These are phyloP conservation scores for Pestalotiopsis sp. DNA, from an alignment of 2,329 filamentous ascomycete genomes.

Conservation along the genomic window DNA sequence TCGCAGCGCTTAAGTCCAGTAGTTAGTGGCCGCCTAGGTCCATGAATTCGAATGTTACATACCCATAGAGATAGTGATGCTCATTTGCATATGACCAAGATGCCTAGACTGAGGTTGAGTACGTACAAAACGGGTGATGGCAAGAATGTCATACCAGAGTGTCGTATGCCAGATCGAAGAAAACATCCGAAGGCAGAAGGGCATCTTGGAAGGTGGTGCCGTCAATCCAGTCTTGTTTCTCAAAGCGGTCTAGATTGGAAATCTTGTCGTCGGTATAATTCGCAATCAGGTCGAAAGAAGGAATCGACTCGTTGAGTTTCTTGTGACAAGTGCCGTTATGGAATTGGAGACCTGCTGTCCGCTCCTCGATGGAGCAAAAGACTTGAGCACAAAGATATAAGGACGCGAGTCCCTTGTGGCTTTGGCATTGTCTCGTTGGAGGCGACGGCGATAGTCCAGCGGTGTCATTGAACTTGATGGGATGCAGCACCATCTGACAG, in stretches of 20 bases:
- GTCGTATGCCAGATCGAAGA: slow-evolving; percentile 36
- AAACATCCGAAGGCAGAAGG: slow-evolving; percentile 35
- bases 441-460: slow-evolving; percentile 18
- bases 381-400: slow-evolving; percentile 39
- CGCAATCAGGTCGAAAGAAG: slow-evolving; percentile 32
- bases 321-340: slow-evolving; percentile 38
- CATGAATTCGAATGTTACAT: slow-evolving; percentile 9
- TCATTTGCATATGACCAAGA: slow-evolving; percentile 34
- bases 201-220: slow-evolving; percentile 26
- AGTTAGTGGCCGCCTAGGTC: background rate
- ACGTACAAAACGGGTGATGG: background rate
- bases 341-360: slow-evolving; percentile 22
- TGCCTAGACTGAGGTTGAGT: slow-evolving; percentile 27
- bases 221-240: slow-evolving; percentile 24
- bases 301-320: slow-evolving; percentile 27
- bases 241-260: slow-evolving; percentile 29
- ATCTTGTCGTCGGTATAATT: slow-evolving; percentile 36
- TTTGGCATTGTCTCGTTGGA: slow-evolving; percentile 29
- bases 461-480: slow-evolving; percentile 33
- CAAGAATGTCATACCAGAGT: slow-evolving; percentile 33
- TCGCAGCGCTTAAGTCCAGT: slow-evolving; percentile 26
- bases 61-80: slow-evolving; percentile 40
- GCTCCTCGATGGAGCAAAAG: slow-evolving; percentile 33
- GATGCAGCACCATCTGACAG: slow-evolving; percentile 30
- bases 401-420: slow-evolving; percentile 28